A percentile compares a stretch with the other conserved stretches of the same genome.
These are phyloP conservation scores for Mycena latifolia DNA, from an alignment of 768 basidiomycete genomes.

Conservation along the genomic window DNA sequence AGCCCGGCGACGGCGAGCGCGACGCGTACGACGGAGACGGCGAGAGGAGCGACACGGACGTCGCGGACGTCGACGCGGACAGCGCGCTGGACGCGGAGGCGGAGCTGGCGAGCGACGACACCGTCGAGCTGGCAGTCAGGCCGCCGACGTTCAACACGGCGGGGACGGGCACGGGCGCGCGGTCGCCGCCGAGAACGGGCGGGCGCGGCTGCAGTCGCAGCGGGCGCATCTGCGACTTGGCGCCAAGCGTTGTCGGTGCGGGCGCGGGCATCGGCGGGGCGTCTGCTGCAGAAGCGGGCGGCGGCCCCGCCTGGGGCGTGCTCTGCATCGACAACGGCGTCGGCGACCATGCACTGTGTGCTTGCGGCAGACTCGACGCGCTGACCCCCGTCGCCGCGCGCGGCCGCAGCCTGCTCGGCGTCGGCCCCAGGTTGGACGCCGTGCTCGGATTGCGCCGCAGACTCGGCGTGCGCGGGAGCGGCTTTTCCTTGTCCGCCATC, in stretches of 20 bases:
- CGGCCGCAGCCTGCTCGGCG: conserved; percentile 4
- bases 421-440: neutral
- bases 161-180: conserved; percentile 34
- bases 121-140: neutral
- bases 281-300: conserved; percentile 6
- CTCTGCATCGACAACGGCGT: conserved; percentile 28
- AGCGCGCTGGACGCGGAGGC: conserved; percentile 13
- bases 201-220: conserved; percentile 28
- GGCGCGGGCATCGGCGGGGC: neutral
- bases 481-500: conserved; percentile 33
- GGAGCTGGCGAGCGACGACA: conserved; percentile 21
- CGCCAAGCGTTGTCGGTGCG: neutral
- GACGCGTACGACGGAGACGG: conserved; percentile 11
- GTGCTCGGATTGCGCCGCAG: conserved; percentile 17
- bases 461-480: conserved; percentile 31
- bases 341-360: neutral
- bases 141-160: conserved; percentile 10
- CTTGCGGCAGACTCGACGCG: neutral
- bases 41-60: conserved; percentile 29
- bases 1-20: neutral
- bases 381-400: conserved; percentile 29
- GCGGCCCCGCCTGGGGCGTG: conserved; percentile 26
- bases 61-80: conserved; percentile 28
- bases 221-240: conserved; percentile 26
- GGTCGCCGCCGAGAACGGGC: conserved; percentile 33